Percentiles rank a stretch among this genome's conserved stretches.
phyloP scores from a whole-genome alignment of 2,329 filamentous ascomycete species.

The Monilinia vaccinii-corymbosi region DNA sequence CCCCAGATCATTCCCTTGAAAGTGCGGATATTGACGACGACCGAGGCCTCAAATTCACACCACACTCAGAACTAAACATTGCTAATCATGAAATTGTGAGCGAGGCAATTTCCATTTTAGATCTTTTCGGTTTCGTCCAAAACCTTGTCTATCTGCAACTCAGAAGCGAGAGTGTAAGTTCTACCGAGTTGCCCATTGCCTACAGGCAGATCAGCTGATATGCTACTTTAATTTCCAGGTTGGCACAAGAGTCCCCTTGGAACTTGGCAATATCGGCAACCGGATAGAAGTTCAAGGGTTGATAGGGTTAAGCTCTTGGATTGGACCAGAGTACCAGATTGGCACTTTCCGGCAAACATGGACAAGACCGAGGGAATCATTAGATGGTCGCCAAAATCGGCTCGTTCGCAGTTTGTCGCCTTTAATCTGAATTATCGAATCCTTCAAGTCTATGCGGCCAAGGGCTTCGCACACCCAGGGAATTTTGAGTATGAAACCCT shows the following conservation, averaged over 20 bases:
- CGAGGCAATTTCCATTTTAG: neutral
- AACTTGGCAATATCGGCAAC: neutral
- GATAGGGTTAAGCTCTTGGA: neutral
- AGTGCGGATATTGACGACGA: neutral
- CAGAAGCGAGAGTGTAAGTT: neutral
- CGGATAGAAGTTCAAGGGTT: neutral
- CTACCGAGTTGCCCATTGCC: neutral
- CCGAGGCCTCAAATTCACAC: neutral
- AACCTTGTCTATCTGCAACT: neutral
- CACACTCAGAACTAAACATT: neutral
- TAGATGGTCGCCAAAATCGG: conserved; percentile 55
- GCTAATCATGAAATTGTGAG: conserved; percentile 1
- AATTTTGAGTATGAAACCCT: conserved; percentile 49
- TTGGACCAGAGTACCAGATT: neutral
- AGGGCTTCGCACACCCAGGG: conserved; percentile 42
- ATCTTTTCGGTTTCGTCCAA: neutral
- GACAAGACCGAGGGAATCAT: conserved; percentile 42
- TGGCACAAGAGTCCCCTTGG: neutral
- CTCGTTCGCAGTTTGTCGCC: conserved; percentile 52
- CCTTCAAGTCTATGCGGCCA: conserved; percentile 54
- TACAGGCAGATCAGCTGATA: neutral
- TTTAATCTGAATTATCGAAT: conserved; percentile 55
- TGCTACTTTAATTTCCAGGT: neutral
- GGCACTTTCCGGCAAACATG: neutral
- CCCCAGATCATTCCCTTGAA: neutral